A percentile compares a stretch with the other conserved stretches of the same genome.
phyloP scores from a whole-genome alignment of 768 basidiomycete species.

The Strobilomyces dryophilus region DNA sequence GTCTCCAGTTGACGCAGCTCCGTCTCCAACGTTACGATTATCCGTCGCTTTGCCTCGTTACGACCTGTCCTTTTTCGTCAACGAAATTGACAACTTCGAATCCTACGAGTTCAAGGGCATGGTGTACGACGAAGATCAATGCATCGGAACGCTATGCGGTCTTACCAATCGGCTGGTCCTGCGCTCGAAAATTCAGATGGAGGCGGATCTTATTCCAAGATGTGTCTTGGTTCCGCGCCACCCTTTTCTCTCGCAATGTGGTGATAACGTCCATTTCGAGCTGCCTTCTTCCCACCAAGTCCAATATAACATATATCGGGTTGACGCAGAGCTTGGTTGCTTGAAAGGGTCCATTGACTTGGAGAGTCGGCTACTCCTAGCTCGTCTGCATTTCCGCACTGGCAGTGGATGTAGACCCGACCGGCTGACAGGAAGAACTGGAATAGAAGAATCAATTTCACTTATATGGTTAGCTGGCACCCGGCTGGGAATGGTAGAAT shows the following conservation, averaged over 20 bases:
- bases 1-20: background rate
- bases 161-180: background rate
- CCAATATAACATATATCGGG: background rate
- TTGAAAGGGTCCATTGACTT: background rate
- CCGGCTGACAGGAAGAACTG: background rate
- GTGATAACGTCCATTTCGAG: background rate
- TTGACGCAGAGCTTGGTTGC: background rate
- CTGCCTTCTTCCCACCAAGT: background rate
- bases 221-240: background rate
- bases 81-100: background rate
- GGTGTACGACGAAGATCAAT: background rate
- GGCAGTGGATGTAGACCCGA: background rate
- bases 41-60: background rate
- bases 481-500: background rate
- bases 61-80: background rate
- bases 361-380: background rate
- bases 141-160: background rate
- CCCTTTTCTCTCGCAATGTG: background rate
- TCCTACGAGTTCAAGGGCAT: background rate
- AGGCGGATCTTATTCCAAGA: background rate
- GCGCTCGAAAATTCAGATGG: background rate
- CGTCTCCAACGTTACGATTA: background rate
- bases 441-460: background rate
- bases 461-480: background rate
- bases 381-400: background rate